These are phyloP conservation scores for Pinus tabuliformis DNA, from an alignment of 75 land plant genomes.

Conservation along the genomic window DNA sequence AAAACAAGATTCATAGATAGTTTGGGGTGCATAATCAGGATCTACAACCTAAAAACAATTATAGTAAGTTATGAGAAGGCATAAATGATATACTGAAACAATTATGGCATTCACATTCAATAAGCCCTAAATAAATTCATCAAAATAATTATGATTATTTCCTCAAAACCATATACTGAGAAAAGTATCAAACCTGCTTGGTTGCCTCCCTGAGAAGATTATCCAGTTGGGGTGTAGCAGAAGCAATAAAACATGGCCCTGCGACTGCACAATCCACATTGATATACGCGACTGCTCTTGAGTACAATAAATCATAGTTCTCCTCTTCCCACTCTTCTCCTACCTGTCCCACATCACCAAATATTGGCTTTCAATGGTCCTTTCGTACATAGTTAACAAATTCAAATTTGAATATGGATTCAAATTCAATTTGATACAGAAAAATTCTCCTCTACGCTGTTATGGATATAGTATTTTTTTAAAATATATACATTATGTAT, in stretches of 20 bases:
- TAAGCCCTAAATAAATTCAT: not conserved
- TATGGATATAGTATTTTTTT: too few relatives aligned
- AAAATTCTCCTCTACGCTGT: too few relatives aligned
- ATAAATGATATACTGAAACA: not conserved
- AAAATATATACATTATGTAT: too few relatives aligned
- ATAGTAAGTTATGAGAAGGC: not conserved
- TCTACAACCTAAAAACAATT: conserved; percentile 36
- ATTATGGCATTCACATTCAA: not conserved
- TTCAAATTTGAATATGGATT: too few relatives aligned
- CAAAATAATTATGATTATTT: not conserved
- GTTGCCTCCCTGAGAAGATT: conserved; percentile 51
- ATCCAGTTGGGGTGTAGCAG: conserved; percentile 87
- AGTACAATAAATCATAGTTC: conserved; percentile 38
- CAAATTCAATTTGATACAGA: too few relatives aligned
- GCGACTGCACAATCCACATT: conserved; percentile 81
- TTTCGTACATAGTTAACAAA: too few relatives aligned
- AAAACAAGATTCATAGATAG: conserved; percentile 66
- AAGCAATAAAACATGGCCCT: conserved; percentile 68
- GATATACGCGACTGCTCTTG: conserved; percentile 52
- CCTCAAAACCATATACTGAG: not conserved
- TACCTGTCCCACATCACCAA: conserved; percentile 21
- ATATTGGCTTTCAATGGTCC: too few relatives aligned
- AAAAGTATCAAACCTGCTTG: conserved; percentile 32
- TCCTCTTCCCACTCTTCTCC: conserved; percentile 67
- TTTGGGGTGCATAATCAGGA: conserved; percentile 52